Conservation (phyloP, 1,139 yeast genomes). For the Saccharomycopsis phalli region DNA sequence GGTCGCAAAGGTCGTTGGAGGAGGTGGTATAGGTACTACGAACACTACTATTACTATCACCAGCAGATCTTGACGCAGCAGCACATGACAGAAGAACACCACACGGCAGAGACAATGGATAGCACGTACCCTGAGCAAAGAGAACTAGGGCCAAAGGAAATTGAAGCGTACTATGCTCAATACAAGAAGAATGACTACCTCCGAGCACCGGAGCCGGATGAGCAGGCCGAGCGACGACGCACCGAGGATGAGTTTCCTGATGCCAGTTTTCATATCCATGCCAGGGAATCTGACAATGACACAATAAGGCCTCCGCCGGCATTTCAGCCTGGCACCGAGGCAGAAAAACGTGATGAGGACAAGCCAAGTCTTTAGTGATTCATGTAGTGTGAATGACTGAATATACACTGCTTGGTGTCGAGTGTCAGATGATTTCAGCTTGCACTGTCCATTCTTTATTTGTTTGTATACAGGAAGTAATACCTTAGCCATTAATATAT, state of each 20-base stretch:
- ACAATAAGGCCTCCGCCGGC: not conserved
- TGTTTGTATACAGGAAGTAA: not conserved
- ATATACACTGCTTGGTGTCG: too few species aligned
- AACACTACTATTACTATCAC: not conserved
- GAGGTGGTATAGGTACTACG: not conserved
- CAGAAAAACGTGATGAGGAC: not conserved
- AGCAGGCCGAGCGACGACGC: not conserved
- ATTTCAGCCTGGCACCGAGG: conserved; percentile 10
- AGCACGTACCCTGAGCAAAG: not conserved
- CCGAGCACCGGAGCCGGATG: not conserved
- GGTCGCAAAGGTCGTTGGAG: not conserved
- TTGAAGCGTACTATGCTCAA: conserved; percentile 4
- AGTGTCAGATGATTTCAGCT: too few species aligned
- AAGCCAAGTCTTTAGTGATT: not conserved
- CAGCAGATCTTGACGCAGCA: not conserved
- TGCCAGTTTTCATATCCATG: too few species aligned
- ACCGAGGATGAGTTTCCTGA: not conserved
- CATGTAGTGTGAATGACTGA: not conserved
- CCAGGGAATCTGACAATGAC: not conserved
- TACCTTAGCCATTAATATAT: not conserved
- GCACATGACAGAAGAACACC: not conserved
- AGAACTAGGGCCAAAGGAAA: not conserved
- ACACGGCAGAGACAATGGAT: not conserved
- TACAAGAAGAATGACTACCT: conserved; percentile 6
- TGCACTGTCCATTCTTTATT: too few species aligned